Evolutionary conservation across 257 asterid species (phyloP).

Genomic region (Solanum appendiculatum): DNA sequence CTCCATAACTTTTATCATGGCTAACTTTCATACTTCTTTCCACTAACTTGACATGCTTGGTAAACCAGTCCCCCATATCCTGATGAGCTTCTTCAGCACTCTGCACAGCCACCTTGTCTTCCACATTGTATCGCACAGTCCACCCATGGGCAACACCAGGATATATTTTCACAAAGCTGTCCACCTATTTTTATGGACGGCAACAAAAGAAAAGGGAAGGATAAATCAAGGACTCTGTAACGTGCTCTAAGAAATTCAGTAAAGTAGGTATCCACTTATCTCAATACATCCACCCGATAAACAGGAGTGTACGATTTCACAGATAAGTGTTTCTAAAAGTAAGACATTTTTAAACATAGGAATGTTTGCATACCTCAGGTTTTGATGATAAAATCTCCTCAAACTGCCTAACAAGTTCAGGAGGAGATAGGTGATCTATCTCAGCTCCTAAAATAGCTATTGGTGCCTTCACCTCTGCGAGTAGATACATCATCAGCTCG

Average conservation of each 20-base stretch:
- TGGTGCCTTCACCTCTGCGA: conserved; percentile 44
- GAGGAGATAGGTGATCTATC: conserved; percentile 34
- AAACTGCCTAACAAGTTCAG: conserved; percentile 36
- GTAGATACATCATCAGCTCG: not conserved
- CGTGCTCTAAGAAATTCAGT: not conserved
- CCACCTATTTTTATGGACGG: not conserved
- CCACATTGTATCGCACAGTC: not conserved
- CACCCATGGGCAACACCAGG: conserved; percentile 2
- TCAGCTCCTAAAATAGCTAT: conserved; percentile 57
- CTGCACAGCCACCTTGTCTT: not conserved
- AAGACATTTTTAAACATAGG: not conserved
- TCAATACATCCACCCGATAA: not conserved
- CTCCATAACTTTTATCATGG: not conserved
- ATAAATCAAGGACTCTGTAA: not conserved
- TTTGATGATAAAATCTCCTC: conserved; percentile 37
- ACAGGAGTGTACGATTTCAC: not conserved
- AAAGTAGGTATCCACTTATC: not conserved
- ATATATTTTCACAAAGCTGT: not conserved
- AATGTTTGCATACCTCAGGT: conserved; percentile 32
- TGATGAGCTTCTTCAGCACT: conserved; percentile 2
- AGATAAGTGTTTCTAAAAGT: not conserved
- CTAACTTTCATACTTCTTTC: not conserved
- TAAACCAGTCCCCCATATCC: not conserved
- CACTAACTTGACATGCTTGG: not conserved
- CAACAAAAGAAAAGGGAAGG: not conserved